Evolutionary conservation across 306 rosid genomes (phyloP).

Genomic region (Delonix regia): DNA sequence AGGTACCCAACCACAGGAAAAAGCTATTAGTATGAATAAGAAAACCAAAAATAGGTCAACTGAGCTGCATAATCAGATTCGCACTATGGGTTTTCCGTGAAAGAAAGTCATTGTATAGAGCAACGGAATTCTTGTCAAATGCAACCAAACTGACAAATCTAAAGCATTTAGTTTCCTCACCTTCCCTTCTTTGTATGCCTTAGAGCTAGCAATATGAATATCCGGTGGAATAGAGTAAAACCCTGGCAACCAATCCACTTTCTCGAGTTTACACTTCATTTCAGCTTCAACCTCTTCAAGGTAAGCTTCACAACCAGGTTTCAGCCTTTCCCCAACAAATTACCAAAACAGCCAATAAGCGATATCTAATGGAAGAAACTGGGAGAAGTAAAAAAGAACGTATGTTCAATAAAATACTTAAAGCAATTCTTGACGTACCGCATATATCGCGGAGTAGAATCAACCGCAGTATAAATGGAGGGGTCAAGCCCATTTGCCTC

Average conservation of each 20-base stretch:
- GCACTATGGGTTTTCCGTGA: no score
- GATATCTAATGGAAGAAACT: neutral
- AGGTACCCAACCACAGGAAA: neutral
- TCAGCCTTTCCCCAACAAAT: constrained; percentile 54
- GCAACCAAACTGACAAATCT: no score
- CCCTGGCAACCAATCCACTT: constrained; percentile 71
- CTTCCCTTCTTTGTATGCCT: constrained; percentile 70
- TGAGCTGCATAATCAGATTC: no score
- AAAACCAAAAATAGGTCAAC: no score
- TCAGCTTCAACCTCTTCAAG: constrained; percentile 71
- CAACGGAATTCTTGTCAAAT: constrained; percentile 22
- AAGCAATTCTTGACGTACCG: no score
- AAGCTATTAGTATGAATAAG: neutral
- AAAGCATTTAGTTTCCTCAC: no score
- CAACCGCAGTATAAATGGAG: constrained; percentile 59
- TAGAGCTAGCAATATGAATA: constrained; percentile 70
- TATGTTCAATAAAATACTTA: no score
- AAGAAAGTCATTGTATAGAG: no score
- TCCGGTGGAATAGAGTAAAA: constrained; percentile 75
- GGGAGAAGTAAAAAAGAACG: no score
- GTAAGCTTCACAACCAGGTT: constrained; percentile 70
- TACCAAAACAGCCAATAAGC: no score
- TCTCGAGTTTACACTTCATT: constrained; percentile 61
- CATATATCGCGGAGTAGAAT: constrained; percentile 81
- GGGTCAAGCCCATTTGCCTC: constrained; percentile 71